phyloP scores from a whole-genome alignment of 2,329 filamentous ascomycete genomes.

The Arthrobotrys entomopaga region DNA sequence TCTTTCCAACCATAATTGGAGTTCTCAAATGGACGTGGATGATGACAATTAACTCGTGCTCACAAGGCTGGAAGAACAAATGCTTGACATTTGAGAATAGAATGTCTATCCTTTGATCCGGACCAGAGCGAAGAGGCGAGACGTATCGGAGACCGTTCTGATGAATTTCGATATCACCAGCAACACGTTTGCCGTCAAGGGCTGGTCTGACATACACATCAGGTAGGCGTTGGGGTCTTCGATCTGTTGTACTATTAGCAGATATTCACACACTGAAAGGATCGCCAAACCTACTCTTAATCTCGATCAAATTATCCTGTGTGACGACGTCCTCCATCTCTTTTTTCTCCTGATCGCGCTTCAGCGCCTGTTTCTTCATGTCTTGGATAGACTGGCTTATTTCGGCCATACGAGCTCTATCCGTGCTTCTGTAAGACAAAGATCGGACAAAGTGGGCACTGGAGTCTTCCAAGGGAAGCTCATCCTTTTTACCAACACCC shows the following conservation, averaged over 20 bases:
- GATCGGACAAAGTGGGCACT: constrained; percentile 95
- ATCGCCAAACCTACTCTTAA: constrained; percentile 70
- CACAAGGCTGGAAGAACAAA: constrained; percentile 97
- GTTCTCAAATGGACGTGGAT: constrained; percentile 98
- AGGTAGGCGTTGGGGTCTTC: constrained; percentile 86
- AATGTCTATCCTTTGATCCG: constrained; percentile 84
- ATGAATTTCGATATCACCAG: constrained; percentile 95
- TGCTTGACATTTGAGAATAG: constrained; percentile 99
- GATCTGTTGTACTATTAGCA: constrained; percentile 63
- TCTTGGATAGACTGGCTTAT: constrained; percentile 94
- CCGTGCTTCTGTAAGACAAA: constrained; percentile 90
- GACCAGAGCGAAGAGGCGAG: constrained; percentile 74
- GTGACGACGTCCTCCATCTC: constrained; percentile 99
- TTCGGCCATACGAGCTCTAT: constrained; percentile 86
- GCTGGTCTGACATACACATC: constrained; percentile 96
- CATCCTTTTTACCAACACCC: constrained; percentile 95
- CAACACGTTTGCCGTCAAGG: constrained; percentile 95
- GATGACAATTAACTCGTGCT: constrained; percentile 95
- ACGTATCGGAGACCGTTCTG: constrained; percentile 98
- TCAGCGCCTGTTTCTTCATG: constrained; percentile 89
- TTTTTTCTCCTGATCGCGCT: constrained; percentile 98
- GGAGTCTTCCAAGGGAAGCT: constrained; percentile 90
- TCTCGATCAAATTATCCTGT: constrained; percentile 95
- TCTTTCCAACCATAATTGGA: constrained; percentile 97
- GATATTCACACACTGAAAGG: neutral